Evolutionary conservation across 202 grass and related monocot species (phyloP), one percentile per base, ranked within the genome.

Genomic region (Setaria italica): DNA sequence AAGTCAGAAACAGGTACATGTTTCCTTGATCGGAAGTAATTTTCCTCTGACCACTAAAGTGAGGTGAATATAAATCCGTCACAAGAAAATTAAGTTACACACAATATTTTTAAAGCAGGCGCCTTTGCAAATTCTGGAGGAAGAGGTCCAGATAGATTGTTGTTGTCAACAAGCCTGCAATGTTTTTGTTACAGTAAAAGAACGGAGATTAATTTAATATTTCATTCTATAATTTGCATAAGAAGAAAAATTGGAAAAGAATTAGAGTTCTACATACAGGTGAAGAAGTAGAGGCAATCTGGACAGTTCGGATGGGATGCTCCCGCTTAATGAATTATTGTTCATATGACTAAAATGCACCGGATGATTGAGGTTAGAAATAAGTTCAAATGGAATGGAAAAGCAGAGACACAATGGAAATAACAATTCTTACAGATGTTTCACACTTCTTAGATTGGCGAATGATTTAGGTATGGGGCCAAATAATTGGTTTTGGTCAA

Each of bases 261-360:
- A 74, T 48, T 83, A 80, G 70, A 72, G 45, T 72, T 83, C 63
- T 68, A 88, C 97, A 88, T 92, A 99, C 97, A 99, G 84, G 84
- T 99, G 97, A 88, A 94, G 19, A 84, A 99, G 97, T 47, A 7
- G 21, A 47, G 87, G 87, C 65, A 94, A 80, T 87, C 80, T 87
- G 72, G 88, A 94, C 74, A 99, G 42, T 87, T 96, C 92, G 4
- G 72, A 45, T 56, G 97, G 97, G 78, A 99, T 94, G 83, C 88
- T 69, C 60, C 97, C 93, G 75, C 88, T 99, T 76, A 99, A 92
- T 16, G 97, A 99, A 84, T 99, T 99, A 70, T 99, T 99, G 80
- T 99, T 99, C 97, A 96, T 99, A 87, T 96, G 97, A 79, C 97
- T 99, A 75, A 81, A 84, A 85, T 62, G 84, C 72, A 94, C 29